phyloP scores from a whole-genome alignment of 2,329 filamentous ascomycete genomes.

The Polychaeton citri region DNA sequence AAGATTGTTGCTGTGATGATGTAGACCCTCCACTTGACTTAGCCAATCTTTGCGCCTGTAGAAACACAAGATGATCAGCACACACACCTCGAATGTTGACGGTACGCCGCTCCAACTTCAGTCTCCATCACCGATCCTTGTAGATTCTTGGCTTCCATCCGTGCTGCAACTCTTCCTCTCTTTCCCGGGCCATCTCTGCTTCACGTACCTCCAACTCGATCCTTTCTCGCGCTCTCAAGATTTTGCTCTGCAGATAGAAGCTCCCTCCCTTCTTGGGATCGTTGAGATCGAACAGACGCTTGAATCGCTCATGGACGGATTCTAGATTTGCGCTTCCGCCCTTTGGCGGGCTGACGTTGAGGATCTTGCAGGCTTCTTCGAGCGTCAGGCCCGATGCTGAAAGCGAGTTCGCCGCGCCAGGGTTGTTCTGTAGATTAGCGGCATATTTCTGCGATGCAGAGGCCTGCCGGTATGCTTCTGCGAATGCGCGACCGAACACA shows the following conservation, averaged over 20 bases:
- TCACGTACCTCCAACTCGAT: constrained; percentile 77
- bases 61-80: constrained; percentile 4
- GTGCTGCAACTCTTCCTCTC: constrained; percentile 66
- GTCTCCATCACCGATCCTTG: constrained; percentile 52
- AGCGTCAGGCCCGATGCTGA: constrained; percentile 67
- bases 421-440: constrained; percentile 9
- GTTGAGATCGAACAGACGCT: constrained; percentile 86
- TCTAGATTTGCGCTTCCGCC: constrained; percentile 65
- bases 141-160: constrained; percentile 95
- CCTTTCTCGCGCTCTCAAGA: constrained; percentile 77
- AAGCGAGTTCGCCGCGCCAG: constrained; percentile 37
- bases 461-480: constrained; percentile 92
- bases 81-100: constrained; percentile 1
- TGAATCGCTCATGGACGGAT: constrained; percentile 74
- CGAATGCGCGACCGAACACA: constrained; percentile 83
- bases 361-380: constrained; percentile 92
- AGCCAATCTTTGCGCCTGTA: constrained; percentile 5
- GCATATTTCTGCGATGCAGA: constrained; percentile 49
- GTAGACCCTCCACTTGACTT: constrained; percentile 1
- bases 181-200: constrained; percentile 54
- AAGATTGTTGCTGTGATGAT: not conserved
- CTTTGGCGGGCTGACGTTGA: constrained; percentile 84
- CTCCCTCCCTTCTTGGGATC: constrained; percentile 91
- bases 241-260: constrained; percentile 97
- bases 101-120: not conserved